Conservation (phyloP, 2,329 filamentous ascomycete genomes). For the Hypoxylon sp. region DNA sequence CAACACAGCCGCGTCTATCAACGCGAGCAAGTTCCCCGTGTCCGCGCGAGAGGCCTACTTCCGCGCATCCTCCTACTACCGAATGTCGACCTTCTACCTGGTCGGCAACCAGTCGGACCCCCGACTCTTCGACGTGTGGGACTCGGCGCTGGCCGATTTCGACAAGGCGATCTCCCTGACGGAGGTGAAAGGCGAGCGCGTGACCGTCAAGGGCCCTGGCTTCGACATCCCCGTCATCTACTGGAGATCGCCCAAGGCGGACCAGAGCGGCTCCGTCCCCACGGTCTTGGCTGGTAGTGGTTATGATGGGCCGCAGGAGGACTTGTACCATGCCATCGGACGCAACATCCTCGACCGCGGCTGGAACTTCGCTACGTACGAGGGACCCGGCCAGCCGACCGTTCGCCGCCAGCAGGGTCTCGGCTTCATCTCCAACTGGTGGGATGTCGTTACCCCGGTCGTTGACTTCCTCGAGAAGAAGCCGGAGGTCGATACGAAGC, state of each 20-base stretch:
- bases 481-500: constrained; percentile 35
- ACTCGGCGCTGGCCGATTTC: constrained; percentile 48
- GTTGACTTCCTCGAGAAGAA: constrained; percentile 27
- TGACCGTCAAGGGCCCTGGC: constrained; percentile 44
- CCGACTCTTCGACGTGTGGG: constrained; percentile 51
- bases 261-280: constrained; percentile 34
- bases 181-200: constrained; percentile 48
- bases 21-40: constrained; percentile 30
- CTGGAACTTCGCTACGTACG: constrained; percentile 47
- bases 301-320: constrained; percentile 51
- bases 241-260: constrained; percentile 25
- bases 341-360: constrained; percentile 42
- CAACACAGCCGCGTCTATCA: constrained; percentile 25
- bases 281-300: constrained; percentile 50
- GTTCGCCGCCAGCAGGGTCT: constrained; percentile 47
- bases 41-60: constrained; percentile 48
- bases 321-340: constrained; percentile 47
- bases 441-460: constrained; percentile 46
- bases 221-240: constrained; percentile 39
- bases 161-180: constrained; percentile 50
- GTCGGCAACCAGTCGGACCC: constrained; percentile 53
- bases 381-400: constrained; percentile 50
- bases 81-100: constrained; percentile 53
- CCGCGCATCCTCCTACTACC: constrained; percentile 53
- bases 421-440: constrained; percentile 51